A percentile compares a stretch with the other conserved stretches of the same genome.
These are phyloP conservation scores for Pichia scutulata DNA, from an alignment of 805 yeast genomes.

Conservation along the genomic window DNA sequence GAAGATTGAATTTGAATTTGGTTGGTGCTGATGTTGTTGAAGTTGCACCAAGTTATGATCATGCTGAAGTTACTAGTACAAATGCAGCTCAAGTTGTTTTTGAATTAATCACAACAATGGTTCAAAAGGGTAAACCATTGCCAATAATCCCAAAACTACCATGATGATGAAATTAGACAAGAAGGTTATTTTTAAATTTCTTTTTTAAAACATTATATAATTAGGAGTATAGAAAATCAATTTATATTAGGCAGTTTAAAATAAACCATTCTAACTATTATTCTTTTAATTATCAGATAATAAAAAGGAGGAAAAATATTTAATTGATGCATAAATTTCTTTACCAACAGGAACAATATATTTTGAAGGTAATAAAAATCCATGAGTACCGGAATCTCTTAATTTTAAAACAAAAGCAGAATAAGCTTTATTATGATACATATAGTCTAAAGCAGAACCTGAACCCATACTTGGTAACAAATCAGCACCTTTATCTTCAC, in stretches of 20 bases:
- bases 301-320: conserved; percentile 53
- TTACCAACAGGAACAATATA: conserved; percentile 69
- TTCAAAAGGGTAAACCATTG: conserved; percentile 37
- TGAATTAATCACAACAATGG: conserved; percentile 71
- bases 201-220: no score
- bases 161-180: neutral
- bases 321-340: conserved; percentile 62
- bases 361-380: conserved; percentile 67
- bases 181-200: neutral
- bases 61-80: conserved; percentile 57
- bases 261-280: no score
- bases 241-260: no score
- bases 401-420: conserved; percentile 83
- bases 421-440: conserved; percentile 74
- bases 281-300: conserved; percentile 16
- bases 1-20: conserved; percentile 39
- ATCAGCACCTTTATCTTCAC: conserved; percentile 71
- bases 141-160: conserved; percentile 6
- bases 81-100: conserved; percentile 67
- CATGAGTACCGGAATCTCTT: conserved; percentile 77
- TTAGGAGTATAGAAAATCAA: neutral
- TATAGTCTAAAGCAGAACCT: conserved; percentile 73
- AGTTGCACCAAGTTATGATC: conserved; percentile 58
- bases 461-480: conserved; percentile 67
- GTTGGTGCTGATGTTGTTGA: conserved; percentile 54